Percentiles rank a stretch among this genome's conserved stretches.
Conservation (phyloP, 164 flowering plant genomes). For the Piper betle region DNA sequence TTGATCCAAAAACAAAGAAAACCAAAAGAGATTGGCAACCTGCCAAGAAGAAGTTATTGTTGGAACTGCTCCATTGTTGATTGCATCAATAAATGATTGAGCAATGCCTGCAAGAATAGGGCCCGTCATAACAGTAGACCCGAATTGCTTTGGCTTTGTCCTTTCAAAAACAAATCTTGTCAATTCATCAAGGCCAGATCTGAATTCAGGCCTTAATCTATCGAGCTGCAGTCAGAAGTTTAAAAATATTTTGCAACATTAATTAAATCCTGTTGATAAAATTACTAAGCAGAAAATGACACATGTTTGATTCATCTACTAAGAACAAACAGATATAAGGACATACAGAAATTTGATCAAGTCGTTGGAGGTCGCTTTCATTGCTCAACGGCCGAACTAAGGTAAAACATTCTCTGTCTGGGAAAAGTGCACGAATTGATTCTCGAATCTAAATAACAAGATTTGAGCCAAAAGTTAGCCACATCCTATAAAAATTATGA, state of each 20-base stretch:
- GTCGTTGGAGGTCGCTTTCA: slow-evolving; percentile 79
- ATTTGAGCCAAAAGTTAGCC: slow-evolving; percentile 9
- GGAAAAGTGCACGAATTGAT: slow-evolving; percentile 92
- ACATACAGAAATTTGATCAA: slow-evolving; percentile 80
- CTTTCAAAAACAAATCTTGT: slow-evolving; percentile 94
- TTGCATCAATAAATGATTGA: slow-evolving; percentile 82
- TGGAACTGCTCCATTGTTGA: slow-evolving; percentile 98
- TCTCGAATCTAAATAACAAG: slow-evolving; percentile 61
- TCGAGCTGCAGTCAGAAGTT: slow-evolving; percentile 41
- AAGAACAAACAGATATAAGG: neutral
- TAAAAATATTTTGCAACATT: too few relatives aligned
- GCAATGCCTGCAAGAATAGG: slow-evolving; percentile 87
- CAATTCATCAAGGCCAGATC: slow-evolving; percentile 84
- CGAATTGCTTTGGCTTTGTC: slow-evolving; percentile 94
- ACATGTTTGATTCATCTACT: neutral
- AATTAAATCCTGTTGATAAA: too few relatives aligned
- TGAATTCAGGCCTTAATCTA: slow-evolving; percentile 83
- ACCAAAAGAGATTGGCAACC: slow-evolving; percentile 29
- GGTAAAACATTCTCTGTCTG: slow-evolving; percentile 93
- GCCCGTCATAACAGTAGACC: slow-evolving; percentile 87
- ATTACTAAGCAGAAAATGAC: neutral
- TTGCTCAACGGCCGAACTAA: slow-evolving; percentile 88
- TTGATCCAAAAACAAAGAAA: neutral
- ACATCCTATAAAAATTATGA: slow-evolving; percentile 1
- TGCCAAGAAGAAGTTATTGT: slow-evolving; percentile 98